These are phyloP conservation scores for Helicocarpus griseus DNA, from an alignment of 2,329 filamentous ascomycete species.

Conservation along the genomic window DNA sequence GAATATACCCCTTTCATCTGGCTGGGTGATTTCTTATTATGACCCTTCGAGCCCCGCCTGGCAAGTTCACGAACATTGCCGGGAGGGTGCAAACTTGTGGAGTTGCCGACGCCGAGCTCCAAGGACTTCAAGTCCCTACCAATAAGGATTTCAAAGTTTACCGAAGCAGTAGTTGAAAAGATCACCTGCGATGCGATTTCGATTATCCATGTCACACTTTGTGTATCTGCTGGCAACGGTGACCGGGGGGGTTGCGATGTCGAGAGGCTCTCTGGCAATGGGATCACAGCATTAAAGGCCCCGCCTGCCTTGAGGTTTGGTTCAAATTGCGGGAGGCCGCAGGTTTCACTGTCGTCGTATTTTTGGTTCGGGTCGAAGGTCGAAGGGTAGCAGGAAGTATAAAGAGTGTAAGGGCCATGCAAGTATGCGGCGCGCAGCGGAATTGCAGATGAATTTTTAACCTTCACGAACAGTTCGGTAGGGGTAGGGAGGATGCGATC, in stretches of 20 bases:
- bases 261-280: slow-evolving; percentile 59
- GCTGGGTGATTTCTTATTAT: not conserved
- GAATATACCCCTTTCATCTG: slow-evolving; percentile 65
- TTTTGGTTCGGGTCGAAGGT: slow-evolving; percentile 75
- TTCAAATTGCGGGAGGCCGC: slow-evolving; percentile 83
- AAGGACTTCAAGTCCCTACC: slow-evolving; percentile 79
- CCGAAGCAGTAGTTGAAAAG: slow-evolving; percentile 79
- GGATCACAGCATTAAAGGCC: slow-evolving; percentile 69
- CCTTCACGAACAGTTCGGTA: slow-evolving; percentile 67
- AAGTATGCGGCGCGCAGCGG: slow-evolving; percentile 90
- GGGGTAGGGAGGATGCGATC: slow-evolving; percentile 88
- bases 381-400: slow-evolving; percentile 74
- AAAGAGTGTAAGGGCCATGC: slow-evolving; percentile 87
- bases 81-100: slow-evolving; percentile 47
- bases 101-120: slow-evolving; percentile 51
- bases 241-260: slow-evolving; percentile 50
- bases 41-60: slow-evolving; percentile 43
- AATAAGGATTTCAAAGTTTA: slow-evolving; percentile 78
- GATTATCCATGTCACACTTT: slow-evolving; percentile 73
- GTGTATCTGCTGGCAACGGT: slow-evolving; percentile 31
- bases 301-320: slow-evolving; percentile 93
- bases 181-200: slow-evolving; percentile 89
- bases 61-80: slow-evolving; percentile 71
- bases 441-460: slow-evolving; percentile 86
- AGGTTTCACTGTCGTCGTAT: slow-evolving; percentile 56